phyloP scores from a whole-genome alignment of 441 rosid genomes.

The Populus hybrid region DNA sequence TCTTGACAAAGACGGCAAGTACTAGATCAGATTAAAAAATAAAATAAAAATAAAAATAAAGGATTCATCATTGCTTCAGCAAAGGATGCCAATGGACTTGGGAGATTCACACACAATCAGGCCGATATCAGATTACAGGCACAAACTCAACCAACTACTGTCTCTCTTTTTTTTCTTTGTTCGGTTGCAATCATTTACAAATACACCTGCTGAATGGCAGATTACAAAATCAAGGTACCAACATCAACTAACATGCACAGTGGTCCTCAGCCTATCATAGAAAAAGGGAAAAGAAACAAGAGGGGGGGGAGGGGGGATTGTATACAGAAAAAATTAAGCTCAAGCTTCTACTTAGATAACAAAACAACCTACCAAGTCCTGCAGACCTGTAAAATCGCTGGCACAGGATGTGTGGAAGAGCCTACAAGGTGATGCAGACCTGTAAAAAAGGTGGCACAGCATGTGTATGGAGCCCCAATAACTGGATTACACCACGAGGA shows the following conservation, averaged over 20 bases:
- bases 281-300: neutral
- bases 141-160: slow-evolving; percentile 5
- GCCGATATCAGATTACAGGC: neutral
- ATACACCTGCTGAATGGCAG: slow-evolving; percentile 28
- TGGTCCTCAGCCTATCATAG: slow-evolving; percentile 18
- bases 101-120: neutral
- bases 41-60: too few species aligned
- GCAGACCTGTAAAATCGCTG: slow-evolving; percentile 30
- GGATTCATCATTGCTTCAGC: neutral
- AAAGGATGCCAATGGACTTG: neutral
- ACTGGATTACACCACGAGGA: neutral
- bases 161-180: neutral
- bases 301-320: slow-evolving; percentile 14
- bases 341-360: slow-evolving; percentile 2
- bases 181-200: slow-evolving; percentile 36
- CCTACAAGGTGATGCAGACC: slow-evolving; percentile 29
- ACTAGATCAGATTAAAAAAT: neutral
- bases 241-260: slow-evolving; percentile 18
- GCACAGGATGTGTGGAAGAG: slow-evolving; percentile 12
- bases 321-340: slow-evolving; percentile 40
- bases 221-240: slow-evolving; percentile 1
- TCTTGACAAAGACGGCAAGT: neutral
- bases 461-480: slow-evolving; percentile 9
- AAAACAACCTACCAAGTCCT: slow-evolving; percentile 23
- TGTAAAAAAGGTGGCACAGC: slow-evolving; percentile 19